Evolutionary conservation across 2,329 filamentous ascomycete genomes (phyloP), one percentile per base, ranked within the genome.

Genomic region (Neonectria ditissima): DNA sequence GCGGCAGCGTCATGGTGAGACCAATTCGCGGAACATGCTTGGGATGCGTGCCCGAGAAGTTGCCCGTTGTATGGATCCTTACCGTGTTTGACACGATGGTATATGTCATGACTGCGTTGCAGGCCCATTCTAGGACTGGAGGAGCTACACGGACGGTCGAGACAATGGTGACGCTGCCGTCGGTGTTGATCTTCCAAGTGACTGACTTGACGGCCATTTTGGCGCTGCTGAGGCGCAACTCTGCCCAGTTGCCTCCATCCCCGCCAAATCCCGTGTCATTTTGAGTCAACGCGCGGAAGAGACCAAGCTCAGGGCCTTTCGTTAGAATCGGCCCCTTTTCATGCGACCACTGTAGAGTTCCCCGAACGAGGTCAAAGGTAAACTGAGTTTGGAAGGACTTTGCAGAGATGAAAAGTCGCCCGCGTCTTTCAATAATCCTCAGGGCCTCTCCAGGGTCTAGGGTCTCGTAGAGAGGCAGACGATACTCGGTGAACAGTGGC

Each of bases 61-160:
- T 28, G 1, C 44, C 44, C 16, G 28, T 47, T 8, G 24, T 28
- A 9, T 47, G 13, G 16, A 41, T 43, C 6, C 5, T 14, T 22
- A 28, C 13, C n/a, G 20, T 14, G 34, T 26, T 22, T n/a, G 41
- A 2, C 3, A 34, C n/a, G 30, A 20, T 39, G 20, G 14, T 26
- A 30, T 13, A 48, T 30, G 14, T 44, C 30, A 32, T 48, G 7
- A 14, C 39, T 14, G 37, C 45, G 32, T 30, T 8, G 7, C 37
- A 54, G 5, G 22, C 51, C 51, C 51, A 54, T 16, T 43, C 51
- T 5, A 54, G 51, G 8, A 54, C 34, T 9, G 51, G 51, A 54
- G 51, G 51, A 9, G 51, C 51, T 6, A 54, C 34, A 2, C 44
- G 13, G 4, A 47, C 44, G 4, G 14, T n/a, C 14, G 14, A 20